Conservation (phyloP, 139 green algal species). For the Spirogloea muscicola region DNA sequence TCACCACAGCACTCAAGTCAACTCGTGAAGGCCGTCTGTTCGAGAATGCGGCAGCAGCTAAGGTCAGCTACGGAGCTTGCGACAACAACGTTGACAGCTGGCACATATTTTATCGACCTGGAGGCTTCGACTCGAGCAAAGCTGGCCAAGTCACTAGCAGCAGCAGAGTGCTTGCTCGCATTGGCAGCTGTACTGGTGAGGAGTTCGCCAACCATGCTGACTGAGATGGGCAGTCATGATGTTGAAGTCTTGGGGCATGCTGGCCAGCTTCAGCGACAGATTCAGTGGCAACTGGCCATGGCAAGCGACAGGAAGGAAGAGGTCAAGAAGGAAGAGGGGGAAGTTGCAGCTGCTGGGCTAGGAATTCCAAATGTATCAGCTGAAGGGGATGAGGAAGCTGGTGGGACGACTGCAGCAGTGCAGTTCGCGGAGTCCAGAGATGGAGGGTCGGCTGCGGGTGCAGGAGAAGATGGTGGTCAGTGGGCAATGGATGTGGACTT, state of each 20-base stretch:
- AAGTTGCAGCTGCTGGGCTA: no score
- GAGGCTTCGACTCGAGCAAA: constrained; percentile 12
- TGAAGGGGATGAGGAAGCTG: not conserved
- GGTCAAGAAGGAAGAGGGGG: constrained; percentile 3
- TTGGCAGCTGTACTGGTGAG: constrained; percentile 17
- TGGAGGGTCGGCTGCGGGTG: constrained; percentile 4
- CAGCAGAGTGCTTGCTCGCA: constrained; percentile 27
- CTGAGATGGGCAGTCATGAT: constrained; percentile 12
- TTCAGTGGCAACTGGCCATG: constrained; percentile 34
- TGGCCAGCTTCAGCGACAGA: constrained; percentile 10
- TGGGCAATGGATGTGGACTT: not conserved
- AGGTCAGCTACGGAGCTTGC: no score
- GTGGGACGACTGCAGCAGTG: not conserved
- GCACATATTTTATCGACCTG: no score
- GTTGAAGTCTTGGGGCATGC: constrained; percentile 29
- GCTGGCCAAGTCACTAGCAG: constrained; percentile 1
- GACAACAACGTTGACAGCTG: no score
- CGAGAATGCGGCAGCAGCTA: no score
- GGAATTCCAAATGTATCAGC: no score
- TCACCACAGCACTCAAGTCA: constrained; percentile 24
- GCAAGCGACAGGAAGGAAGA: constrained; percentile 5
- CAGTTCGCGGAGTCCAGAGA: not conserved
- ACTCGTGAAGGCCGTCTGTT: no score
- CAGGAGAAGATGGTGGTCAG: not conserved
- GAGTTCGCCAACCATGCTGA: constrained; percentile 4